Conservation (phyloP, 257 asterid species). For the Nyctanthes arbortristis region DNA sequence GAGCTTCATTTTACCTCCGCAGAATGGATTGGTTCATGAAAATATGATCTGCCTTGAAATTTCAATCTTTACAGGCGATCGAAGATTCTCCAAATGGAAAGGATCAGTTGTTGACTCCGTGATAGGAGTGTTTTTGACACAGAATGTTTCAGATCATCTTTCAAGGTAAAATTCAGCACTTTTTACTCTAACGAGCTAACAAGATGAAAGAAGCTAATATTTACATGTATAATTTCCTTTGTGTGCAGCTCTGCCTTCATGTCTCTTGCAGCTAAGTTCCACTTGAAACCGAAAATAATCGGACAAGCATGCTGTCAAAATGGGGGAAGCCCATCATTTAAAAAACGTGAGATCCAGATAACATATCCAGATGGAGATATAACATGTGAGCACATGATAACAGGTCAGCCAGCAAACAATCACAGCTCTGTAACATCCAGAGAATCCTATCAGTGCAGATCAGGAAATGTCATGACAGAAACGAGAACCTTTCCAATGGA, state of each 20-base stretch:
- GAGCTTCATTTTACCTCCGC: constrained; percentile 13
- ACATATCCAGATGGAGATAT: constrained; percentile 69
- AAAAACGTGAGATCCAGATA: constrained; percentile 56
- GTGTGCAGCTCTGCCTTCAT: constrained; percentile 90
- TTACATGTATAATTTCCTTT: constrained; percentile 20
- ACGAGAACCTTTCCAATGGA: constrained; percentile 27
- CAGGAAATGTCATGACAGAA: constrained; percentile 30
- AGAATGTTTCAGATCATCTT: constrained; percentile 95
- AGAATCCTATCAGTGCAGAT: constrained; percentile 33
- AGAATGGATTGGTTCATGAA: constrained; percentile 8
- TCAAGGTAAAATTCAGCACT: constrained; percentile 63
- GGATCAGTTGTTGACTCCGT: constrained; percentile 98
- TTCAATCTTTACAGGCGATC: constrained; percentile 64
- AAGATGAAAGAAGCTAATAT: constrained; percentile 24
- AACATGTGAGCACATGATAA: constrained; percentile 38
- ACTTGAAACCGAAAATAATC: constrained; percentile 36
- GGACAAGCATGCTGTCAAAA: constrained; percentile 26
- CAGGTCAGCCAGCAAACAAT: constrained; percentile 35
- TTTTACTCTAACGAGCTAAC: constrained; percentile 8
- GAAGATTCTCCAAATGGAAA: constrained; percentile 93
- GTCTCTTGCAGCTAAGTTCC: constrained; percentile 87
- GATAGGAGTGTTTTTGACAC: constrained; percentile 94
- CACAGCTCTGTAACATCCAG: constrained; percentile 46
- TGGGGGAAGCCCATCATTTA: constrained; percentile 35
- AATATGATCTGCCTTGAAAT: constrained; percentile 17